A percentile compares a stretch with the other conserved stretches of the same genome.
These are phyloP conservation scores for Colletotrichum salicis DNA, from an alignment of 2,329 filamentous ascomycete species.

Conservation along the genomic window DNA sequence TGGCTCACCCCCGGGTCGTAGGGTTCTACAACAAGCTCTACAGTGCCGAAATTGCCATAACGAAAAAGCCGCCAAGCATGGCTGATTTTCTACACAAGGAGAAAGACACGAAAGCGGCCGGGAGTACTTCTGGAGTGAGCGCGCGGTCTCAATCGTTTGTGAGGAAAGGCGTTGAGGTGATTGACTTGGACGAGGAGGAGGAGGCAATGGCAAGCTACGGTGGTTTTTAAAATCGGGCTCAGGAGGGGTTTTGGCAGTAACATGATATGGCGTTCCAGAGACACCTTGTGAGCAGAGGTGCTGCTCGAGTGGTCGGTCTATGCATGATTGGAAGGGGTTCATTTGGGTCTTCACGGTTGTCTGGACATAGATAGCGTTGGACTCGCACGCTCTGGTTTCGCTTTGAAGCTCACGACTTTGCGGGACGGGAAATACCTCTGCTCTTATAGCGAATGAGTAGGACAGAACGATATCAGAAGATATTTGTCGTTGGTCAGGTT, in stretches of 20 bases:
- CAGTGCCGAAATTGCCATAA: constrained; percentile 69
- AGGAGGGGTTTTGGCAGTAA: background rate
- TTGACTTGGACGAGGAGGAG: constrained; percentile 61
- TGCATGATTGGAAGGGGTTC: constrained; percentile 5
- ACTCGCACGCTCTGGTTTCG: constrained; percentile 13
- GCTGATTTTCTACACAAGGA: constrained; percentile 51
- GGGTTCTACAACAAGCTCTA: constrained; percentile 87
- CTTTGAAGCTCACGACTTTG: background rate
- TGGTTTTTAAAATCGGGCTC: constrained; percentile 42
- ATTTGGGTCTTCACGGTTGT: constrained; percentile 1
- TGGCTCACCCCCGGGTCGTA: constrained; percentile 89
- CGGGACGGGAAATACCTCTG: constrained; percentile 5
- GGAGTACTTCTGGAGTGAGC: constrained; percentile 39
- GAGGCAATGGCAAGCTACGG: constrained; percentile 59
- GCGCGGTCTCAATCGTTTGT: constrained; percentile 25
- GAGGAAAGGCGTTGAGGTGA: constrained; percentile 38
- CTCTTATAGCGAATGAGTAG: constrained; percentile 9
- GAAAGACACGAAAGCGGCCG: constrained; percentile 37
- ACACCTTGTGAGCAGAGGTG: background rate
- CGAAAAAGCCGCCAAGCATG: constrained; percentile 48
- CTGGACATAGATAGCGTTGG: constrained; percentile 14
- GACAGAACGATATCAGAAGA: background rate
- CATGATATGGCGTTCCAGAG: constrained; percentile 24
- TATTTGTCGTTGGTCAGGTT: background rate
- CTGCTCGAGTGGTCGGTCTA: background rate